Evolutionary conservation across 768 basidiomycete genomes (phyloP), one percentile per base, ranked within the genome.

Genomic region (Boletus sp.): DNA sequence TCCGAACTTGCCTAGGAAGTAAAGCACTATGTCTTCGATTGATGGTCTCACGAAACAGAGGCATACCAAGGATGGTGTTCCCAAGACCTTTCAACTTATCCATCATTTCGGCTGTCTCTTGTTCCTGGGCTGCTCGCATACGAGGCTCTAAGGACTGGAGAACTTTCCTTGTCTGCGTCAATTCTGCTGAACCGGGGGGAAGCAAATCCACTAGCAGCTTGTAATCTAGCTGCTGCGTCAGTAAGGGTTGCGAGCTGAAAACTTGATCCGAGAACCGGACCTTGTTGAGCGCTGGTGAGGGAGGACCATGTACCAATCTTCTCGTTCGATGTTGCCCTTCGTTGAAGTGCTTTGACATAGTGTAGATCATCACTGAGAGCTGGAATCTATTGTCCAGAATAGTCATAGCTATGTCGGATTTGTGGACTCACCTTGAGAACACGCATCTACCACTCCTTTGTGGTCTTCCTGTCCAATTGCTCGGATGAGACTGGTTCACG

Each of bases 21-120:
- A 28, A 20, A 18, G 20, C 12, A 37, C 49, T 7, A 37, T 47
- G 20, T 45, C 56, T 33, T 52, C 51, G 24, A 29, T 45, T 10
- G 30, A 36, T 18, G 40, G 46, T 40, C 15, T 49, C 49, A 33
- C 28, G 10, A 14, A 17, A 40, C 7, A 49, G 8, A 39, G 42
- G 62, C 80, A 54, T 65, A 86, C 96, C 95, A 18, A 99, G 78
- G 46, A 99, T 77, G 54, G 80, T 90, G 68, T 99, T 94, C 2
- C 96, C 96, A 8, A 99, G 72, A 5, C 88, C 90, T 70, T 99
- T 99, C 54, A 99, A 71, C 73, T 98, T 97, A 58, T 78, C 84
- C 66, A 98, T 56, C 92, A 98, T 97, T 74, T 98, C 96, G 2
- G 81, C 81, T 45, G 90, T 94, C 73, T 98, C 94, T 60, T 76